phyloP scores from a whole-genome alignment of 192 early-diverging fungal species.

The Coemansia furcata region DNA sequence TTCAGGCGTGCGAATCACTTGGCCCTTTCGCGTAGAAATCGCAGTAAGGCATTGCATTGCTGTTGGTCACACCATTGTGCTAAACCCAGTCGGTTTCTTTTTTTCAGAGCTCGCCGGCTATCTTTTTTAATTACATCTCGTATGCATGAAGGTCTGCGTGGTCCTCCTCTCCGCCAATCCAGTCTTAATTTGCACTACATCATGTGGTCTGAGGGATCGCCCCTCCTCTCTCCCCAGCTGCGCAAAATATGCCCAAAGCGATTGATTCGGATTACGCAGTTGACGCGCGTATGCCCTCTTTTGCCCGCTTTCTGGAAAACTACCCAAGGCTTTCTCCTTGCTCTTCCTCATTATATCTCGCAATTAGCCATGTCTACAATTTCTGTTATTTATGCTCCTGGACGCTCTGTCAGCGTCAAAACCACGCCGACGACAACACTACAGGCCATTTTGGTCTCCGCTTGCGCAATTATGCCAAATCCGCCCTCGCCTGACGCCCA shows the following conservation, averaged over 20 bases:
- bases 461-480: constrained; percentile 59
- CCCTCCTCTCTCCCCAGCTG: background rate
- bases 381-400: constrained; percentile 52
- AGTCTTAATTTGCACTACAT: background rate
- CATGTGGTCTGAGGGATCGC: constrained; percentile 2
- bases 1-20: background rate
- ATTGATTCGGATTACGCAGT: background rate
- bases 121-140: background rate
- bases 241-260: background rate
- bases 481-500: constrained; percentile 56
- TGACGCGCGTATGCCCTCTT: background rate
- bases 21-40: background rate
- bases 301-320: background rate
- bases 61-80: background rate
- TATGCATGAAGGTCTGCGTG: background rate
- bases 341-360: background rate
- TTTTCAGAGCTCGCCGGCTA: too few species aligned
- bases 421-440: constrained; percentile 75
- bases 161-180: background rate
- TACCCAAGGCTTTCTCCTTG: background rate
- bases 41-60: background rate
- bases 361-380: constrained; percentile 54
- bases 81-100: background rate
- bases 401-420: constrained; percentile 54
- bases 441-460: constrained; percentile 60